These are phyloP conservation scores for Colletotrichum chrysophilum DNA, from an alignment of 2,329 filamentous ascomycete species.

Conservation along the genomic window DNA sequence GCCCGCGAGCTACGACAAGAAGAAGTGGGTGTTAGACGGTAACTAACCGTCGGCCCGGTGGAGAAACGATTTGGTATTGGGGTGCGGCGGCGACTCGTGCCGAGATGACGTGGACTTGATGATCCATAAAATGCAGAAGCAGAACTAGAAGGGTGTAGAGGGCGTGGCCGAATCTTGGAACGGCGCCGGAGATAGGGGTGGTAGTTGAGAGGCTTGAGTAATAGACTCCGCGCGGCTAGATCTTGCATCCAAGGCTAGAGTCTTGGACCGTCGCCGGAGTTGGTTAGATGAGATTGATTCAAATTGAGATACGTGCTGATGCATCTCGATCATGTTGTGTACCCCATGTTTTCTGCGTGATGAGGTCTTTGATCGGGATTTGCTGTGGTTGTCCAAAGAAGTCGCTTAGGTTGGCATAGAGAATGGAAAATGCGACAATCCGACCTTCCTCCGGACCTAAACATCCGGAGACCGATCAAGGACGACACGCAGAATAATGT, in stretches of 20 bases:
- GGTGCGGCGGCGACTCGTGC: not conserved
- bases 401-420: not conserved
- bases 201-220: not conserved
- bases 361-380: not conserved
- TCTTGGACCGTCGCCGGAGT: not conserved
- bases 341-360: not conserved
- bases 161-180: not conserved
- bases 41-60: not conserved
- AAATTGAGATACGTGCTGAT: not conserved
- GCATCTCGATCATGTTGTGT: not conserved
- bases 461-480: not conserved
- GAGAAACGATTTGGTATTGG: accelerated
- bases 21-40: slow-evolving; percentile 18
- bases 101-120: not conserved
- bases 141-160: not conserved
- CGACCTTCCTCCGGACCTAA: not conserved
- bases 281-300: not conserved
- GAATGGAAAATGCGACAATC: not conserved
- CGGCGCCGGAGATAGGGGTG: not conserved
- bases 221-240: not conserved
- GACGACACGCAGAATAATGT: not conserved
- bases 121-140: not conserved
- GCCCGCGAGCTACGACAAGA: slow-evolving; percentile 30
- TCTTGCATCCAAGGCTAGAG: not conserved
- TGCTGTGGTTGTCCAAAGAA: not conserved